Percentiles rank a stretch among this genome's conserved stretches.
Evolutionary conservation across 306 rosid genomes (phyloP).

Genomic region (Ziziphus jujuba): DNA sequence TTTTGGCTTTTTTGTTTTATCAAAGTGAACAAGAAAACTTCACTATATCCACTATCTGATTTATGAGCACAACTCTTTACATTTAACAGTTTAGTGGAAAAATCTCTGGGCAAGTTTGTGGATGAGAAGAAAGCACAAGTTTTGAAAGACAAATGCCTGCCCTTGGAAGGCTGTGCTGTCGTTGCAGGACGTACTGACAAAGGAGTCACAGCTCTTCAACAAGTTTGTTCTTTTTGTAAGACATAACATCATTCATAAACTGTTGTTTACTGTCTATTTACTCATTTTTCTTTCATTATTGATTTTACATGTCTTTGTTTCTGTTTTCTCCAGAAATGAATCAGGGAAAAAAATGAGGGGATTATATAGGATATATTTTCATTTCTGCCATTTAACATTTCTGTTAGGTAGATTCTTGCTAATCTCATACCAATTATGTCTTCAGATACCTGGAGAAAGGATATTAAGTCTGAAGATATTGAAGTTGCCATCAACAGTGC

Average conservation of each 20-base stretch:
- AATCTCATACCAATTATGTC: conserved; percentile 15
- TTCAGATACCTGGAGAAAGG: conserved; percentile 88
- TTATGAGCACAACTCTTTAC: conserved; percentile 18
- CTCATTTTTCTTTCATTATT: not conserved
- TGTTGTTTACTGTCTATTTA: conserved; percentile 10
- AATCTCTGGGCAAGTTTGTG: conserved; percentile 73
- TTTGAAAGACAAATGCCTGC: conserved; percentile 68
- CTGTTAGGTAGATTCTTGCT: conserved; percentile 9
- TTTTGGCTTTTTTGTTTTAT: not conserved
- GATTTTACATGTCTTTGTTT: not conserved
- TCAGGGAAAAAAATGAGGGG: not conserved
- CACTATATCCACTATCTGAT: conserved; percentile 7
- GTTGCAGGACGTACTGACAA: conserved; percentile 99
- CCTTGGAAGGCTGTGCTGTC: conserved; percentile 63
- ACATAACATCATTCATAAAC: conserved; percentile 19
- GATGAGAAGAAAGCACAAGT: conserved; percentile 74
- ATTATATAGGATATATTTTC: not conserved
- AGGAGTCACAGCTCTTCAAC: conserved; percentile 89
- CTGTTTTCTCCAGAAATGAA: not conserved
- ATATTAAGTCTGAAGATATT: conserved; percentile 60
- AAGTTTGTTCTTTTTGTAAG: conserved; percentile 95
- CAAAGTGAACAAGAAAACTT: not conserved
- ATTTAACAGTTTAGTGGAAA: conserved; percentile 59
- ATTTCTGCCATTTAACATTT: conserved; percentile 3
- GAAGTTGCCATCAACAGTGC: conserved; percentile 70